Evolutionary conservation across 163 green algal species (phyloP).

Genomic region (Trebouxiophyceae sp.): DNA sequence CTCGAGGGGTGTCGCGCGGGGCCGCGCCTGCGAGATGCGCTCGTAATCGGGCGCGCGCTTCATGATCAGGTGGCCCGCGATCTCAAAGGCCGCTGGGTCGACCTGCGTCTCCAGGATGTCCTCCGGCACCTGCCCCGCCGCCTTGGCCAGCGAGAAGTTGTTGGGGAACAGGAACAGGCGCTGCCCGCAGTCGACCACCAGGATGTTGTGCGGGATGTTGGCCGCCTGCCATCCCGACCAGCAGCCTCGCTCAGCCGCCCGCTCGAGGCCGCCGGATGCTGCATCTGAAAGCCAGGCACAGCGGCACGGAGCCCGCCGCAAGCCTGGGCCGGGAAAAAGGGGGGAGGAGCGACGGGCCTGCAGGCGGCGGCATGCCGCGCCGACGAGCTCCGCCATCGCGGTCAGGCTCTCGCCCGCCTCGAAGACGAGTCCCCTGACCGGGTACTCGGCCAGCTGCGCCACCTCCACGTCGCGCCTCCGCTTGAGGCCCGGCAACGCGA

Average conservation of each 20-base stretch:
- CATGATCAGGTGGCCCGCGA: slow-evolving; percentile 92
- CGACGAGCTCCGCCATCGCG: slow-evolving; percentile 65
- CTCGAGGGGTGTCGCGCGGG: no score
- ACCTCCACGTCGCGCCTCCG: slow-evolving; percentile 29
- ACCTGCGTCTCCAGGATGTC: slow-evolving; percentile 80
- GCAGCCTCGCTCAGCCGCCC: no score
- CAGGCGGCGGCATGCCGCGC: slow-evolving; percentile 51
- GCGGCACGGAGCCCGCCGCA: no score
- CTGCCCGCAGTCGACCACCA: slow-evolving; percentile 82
- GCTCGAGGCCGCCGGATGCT: no score
- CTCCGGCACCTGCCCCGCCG: slow-evolving; percentile 48
- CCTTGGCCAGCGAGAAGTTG: slow-evolving; percentile 78
- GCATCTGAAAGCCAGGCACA: no score
- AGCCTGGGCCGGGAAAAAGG: no score
- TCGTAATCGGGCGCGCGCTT: slow-evolving; percentile 84
- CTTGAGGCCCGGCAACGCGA: slow-evolving; percentile 21
- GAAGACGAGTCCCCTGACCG: slow-evolving; percentile 76
- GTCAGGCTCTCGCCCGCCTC: slow-evolving; percentile 58
- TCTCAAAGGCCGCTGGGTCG: slow-evolving; percentile 95
- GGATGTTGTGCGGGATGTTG: slow-evolving; percentile 95
- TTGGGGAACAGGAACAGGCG: slow-evolving; percentile 88
- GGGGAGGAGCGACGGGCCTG: no score
- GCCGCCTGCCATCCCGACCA: no score
- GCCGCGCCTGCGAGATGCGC: slow-evolving; percentile 26
- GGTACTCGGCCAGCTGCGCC: slow-evolving; percentile 68